Base-by-base conservation (phyloP, 768 basidiomycete species). In the Tricholoma terreum region DNA sequence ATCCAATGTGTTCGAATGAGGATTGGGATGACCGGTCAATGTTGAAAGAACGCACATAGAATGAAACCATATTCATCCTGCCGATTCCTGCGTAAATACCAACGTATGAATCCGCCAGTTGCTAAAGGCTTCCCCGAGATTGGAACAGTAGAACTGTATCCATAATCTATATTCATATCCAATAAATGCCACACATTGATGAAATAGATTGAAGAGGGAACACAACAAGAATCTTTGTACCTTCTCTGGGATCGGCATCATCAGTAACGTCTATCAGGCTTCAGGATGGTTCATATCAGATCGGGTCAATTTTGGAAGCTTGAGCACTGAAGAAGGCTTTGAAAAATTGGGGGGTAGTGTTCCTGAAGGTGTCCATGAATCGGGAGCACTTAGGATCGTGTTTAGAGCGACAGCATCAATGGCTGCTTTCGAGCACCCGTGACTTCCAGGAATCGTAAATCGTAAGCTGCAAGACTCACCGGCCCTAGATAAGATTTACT, bases 401-500 rank as follows among this genome's bases (percentile, higher is more conserved):
- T 46, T 46, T 7, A 46, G 4, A 27, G 24, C 15, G 2, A 8
- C 24, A 22, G 45, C 45, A 7, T 22, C 45, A 7, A 46, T 15
- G 22, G 15, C 15, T 27, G 45, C 45, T 24, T 46, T 46, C 12
- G 45, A 46, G 15, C 45, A 46, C 15, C 45, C 45, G 15, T 46
- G 45, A 15, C 45, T 46, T 4, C 27, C 45, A 15, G 12, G 12
- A 15, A 46, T 27, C 24, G 1, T 5, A 3, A 19, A 4, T 11
- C 24, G 24, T 4, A 30, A 14, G 19, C 33, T 33, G 51, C 17
- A 6, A 43, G n/a, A n/a, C 45, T 33, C 14, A 61, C 60, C 56
- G n/a, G n/a, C n/a, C 60, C 14, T 58, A 58, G 12, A 34, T 42
- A 49, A 56, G 59, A 57, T 60, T 60, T 3, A 57, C 49, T 19